phyloP scores from a whole-genome alignment of 78 protist species.

The Dictyostelium citrinum region DNA sequence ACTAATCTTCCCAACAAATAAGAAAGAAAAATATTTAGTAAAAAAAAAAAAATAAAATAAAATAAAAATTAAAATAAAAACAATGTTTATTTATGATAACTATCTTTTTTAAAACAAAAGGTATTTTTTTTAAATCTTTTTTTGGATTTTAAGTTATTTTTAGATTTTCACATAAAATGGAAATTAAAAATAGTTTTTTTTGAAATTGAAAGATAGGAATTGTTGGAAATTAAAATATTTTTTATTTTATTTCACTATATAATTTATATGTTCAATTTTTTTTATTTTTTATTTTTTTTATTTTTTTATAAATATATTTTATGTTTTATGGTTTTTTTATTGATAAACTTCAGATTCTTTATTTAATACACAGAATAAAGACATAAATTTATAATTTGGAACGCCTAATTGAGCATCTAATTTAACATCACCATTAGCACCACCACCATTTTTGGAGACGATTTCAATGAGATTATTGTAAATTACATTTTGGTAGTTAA shows the following conservation, averaged over 20 bases:
- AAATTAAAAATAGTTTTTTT: no score
- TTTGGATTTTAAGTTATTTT: no score
- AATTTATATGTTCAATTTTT: neutral
- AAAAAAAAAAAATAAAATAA: neutral
- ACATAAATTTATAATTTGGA: conserved; percentile 59
- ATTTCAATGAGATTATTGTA: conserved; percentile 51
- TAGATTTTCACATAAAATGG: no score
- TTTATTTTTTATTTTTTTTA: neutral
- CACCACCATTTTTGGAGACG: conserved; percentile 63
- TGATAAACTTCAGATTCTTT: neutral
- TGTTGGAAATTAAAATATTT: no score
- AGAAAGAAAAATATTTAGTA: neutral
- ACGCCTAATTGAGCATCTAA: conserved; percentile 46
- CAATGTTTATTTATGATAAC: no score
- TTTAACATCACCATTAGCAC: conserved; percentile 55
- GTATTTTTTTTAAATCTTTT: no score
- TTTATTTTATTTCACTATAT: neutral
- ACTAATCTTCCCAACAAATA: neutral
- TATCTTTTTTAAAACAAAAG: no score
- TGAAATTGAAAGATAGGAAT: no score
- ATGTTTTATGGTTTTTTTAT: neutral
- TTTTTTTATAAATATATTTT: neutral
- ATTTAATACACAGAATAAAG: conserved; percentile 28
- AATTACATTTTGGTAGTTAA: conserved; percentile 31
- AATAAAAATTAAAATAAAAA: neutral